Conservation (phyloP, 768 basidiomycete genomes). For the Termitomyces sp. region DNA sequence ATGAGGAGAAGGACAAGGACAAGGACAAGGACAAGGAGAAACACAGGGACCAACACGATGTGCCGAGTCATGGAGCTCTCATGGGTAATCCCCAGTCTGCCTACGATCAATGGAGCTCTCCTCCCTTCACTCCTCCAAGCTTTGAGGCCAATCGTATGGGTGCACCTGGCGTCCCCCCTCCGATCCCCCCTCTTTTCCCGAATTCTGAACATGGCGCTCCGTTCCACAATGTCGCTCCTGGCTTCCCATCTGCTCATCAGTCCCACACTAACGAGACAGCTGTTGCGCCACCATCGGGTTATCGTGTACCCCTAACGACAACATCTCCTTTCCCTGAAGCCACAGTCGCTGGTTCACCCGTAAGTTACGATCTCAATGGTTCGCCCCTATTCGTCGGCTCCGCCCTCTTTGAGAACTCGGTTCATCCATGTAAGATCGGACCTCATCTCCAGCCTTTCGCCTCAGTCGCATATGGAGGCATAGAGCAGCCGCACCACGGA, state of each 20-base stretch:
- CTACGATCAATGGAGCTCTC: slow-evolving; percentile 13
- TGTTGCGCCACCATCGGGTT: slow-evolving; percentile 55
- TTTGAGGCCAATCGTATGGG: slow-evolving; percentile 13
- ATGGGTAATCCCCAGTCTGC: neutral
- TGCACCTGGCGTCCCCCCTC: slow-evolving; percentile 4
- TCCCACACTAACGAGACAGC: slow-evolving; percentile 2
- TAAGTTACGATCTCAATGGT: slow-evolving; percentile 53
- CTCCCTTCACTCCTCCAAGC: slow-evolving; percentile 16
- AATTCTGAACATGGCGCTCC: neutral
- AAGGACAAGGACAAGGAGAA: slow-evolving; percentile 19
- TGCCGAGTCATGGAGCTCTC: neutral
- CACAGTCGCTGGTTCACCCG: slow-evolving; percentile 40
- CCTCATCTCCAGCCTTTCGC: slow-evolving; percentile 46
- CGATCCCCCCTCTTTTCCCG: slow-evolving; percentile 3
- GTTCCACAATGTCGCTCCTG: slow-evolving; percentile 9
- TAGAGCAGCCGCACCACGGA: slow-evolving; percentile 54
- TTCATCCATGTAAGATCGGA: slow-evolving; percentile 82
- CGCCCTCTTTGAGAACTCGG: slow-evolving; percentile 57
- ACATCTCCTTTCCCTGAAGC: slow-evolving; percentile 37
- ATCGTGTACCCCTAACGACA: slow-evolving; percentile 50
- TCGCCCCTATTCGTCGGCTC: slow-evolving; percentile 69
- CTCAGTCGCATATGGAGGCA: slow-evolving; percentile 59
- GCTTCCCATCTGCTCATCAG: slow-evolving; percentile 13
- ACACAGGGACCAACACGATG: slow-evolving; percentile 4
- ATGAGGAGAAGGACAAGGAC: slow-evolving; percentile 14